Conservation (phyloP, 2,329 filamentous ascomycete species). For the Colletotrichum cuscutae region DNA sequence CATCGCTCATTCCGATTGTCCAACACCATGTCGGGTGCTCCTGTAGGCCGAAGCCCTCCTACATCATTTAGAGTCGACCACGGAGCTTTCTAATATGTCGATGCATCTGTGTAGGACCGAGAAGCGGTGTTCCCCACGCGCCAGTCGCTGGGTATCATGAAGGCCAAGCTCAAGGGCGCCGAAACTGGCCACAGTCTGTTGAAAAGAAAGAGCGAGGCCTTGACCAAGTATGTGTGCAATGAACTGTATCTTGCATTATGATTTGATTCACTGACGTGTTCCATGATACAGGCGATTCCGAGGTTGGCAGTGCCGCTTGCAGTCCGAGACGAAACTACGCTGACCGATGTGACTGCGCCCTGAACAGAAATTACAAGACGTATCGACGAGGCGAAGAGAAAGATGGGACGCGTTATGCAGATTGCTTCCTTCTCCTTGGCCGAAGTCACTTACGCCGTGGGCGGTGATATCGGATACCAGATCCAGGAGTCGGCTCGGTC, state of each 20-base stretch:
- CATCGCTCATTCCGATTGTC: neutral
- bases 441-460: slow-evolving; percentile 96
- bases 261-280: neutral
- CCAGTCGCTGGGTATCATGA: slow-evolving; percentile 97
- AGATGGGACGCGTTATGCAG: slow-evolving; percentile 99
- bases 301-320: slow-evolving; percentile 62
- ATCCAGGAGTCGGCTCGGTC: slow-evolving; percentile 95
- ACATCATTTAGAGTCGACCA: neutral
- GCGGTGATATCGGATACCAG: slow-evolving; percentile 95
- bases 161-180: slow-evolving; percentile 94
- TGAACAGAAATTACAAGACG: slow-evolving; percentile 87
- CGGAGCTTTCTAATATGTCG: slow-evolving; percentile 3
- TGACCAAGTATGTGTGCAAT: slow-evolving; percentile 81
- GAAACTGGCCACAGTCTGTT: slow-evolving; percentile 92
- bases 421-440: slow-evolving; percentile 97
- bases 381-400: slow-evolving; percentile 98
- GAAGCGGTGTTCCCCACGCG: slow-evolving; percentile 98
- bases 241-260: neutral
- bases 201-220: slow-evolving; percentile 96
- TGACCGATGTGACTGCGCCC: neutral
- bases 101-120: slow-evolving; percentile 71
- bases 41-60: slow-evolving; percentile 43
- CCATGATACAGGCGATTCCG: slow-evolving; percentile 79
- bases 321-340: neutral
- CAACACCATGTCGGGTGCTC: slow-evolving; percentile 50